These are phyloP conservation scores for Teunomyces kruisii DNA, from an alignment of 805 yeast species.

Conservation along the genomic window DNA sequence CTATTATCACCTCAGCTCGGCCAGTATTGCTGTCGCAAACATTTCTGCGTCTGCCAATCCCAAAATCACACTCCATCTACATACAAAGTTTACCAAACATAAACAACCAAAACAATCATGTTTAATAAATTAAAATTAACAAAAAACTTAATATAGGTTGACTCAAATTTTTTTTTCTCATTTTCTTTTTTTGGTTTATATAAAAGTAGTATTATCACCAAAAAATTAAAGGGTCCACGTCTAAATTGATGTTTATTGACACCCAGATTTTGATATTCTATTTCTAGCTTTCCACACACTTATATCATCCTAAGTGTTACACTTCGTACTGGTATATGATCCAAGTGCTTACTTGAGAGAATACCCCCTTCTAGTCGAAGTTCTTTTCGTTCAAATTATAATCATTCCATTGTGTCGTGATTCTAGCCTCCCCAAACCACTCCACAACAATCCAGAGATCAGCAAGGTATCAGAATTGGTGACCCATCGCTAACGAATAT, in stretches of 20 bases:
- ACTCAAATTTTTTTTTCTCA: conserved; percentile 4
- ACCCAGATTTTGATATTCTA: neutral
- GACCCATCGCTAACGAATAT: neutral
- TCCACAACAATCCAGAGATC: neutral
- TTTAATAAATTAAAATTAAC: conserved; percentile 3
- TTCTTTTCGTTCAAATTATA: neutral
- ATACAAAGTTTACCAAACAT: neutral
- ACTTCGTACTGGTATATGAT: neutral
- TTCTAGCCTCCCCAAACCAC: neutral
- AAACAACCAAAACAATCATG: neutral
- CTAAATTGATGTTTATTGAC: conserved; percentile 2
- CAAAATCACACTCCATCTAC: neutral
- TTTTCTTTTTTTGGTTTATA: conserved; percentile 5
- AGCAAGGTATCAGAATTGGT: neutral
- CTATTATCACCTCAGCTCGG: too few species aligned
- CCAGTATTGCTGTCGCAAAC: neutral
- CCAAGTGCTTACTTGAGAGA: neutral
- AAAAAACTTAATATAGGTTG: conserved; percentile 2
- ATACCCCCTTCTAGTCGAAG: neutral
- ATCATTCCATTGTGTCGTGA: conserved; percentile 1
- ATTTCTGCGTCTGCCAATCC: neutral
- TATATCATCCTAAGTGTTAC: neutral
- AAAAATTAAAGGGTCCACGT: conserved; percentile 3
- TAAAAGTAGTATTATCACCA: conserved; percentile 4
- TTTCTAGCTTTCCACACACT: neutral